A percentile compares a stretch with the other conserved stretches of the same genome.
Evolutionary conservation across 2,329 filamentous ascomycete genomes (phyloP).

Genomic region (Stagonosporopsis rhizophila): DNA sequence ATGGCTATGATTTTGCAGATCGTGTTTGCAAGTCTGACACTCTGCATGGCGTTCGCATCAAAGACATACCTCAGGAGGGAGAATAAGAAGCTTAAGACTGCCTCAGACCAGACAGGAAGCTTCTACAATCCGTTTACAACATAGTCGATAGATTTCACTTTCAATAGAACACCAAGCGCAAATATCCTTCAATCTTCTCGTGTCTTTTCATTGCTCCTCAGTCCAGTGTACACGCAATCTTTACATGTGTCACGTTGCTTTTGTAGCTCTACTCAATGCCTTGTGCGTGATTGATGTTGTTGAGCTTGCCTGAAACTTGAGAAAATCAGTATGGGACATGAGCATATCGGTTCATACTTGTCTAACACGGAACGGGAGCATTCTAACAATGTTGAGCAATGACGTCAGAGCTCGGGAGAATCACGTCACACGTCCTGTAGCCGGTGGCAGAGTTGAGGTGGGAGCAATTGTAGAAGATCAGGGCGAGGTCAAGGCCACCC

Average conservation of each 20-base stretch:
- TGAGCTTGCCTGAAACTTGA: no score
- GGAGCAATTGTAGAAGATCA: neutral
- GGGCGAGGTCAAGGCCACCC: neutral
- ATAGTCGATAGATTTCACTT: neutral
- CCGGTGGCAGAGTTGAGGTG: neutral
- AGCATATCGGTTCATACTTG: no score
- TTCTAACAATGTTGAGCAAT: neutral
- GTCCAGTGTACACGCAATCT: no score
- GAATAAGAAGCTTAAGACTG: conserved; percentile 21
- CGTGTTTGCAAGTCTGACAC: conserved; percentile 21
- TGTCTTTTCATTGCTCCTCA: neutral
- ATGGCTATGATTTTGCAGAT: conserved; percentile 28
- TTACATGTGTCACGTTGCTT: no score
- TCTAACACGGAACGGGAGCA: no score
- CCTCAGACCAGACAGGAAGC: conserved; percentile 12
- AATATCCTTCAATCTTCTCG: neutral
- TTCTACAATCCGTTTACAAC: conserved; percentile 6
- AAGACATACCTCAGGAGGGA: conserved; percentile 19
- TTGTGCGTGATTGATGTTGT: no score
- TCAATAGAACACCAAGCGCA: neutral
- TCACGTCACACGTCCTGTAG: neutral
- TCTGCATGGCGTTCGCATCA: conserved; percentile 13
- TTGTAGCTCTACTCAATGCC: no score
- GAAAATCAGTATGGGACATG: no score
- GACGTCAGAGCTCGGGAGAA: neutral